Evolutionary conservation across 2,329 filamentous ascomycete genomes (phyloP).

Genomic region (Penicillium occitanis): DNA sequence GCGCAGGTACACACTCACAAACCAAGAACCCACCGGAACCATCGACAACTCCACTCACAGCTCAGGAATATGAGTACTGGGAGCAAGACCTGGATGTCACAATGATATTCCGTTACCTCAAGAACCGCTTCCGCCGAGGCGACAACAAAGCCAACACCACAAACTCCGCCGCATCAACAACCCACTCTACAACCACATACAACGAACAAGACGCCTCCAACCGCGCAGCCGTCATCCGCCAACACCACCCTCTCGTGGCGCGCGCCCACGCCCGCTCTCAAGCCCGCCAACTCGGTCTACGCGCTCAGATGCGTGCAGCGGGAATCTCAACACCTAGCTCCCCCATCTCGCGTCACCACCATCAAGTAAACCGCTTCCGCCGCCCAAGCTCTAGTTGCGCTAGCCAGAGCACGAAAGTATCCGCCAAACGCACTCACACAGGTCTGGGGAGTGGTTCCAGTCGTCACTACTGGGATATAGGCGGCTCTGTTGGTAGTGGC

Average conservation of each 20-base stretch:
- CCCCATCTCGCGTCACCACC: conserved; percentile 36
- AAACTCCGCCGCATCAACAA: conserved; percentile 30
- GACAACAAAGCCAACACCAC: conserved; percentile 47
- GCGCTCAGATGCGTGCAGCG: conserved; percentile 22
- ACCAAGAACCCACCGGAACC: conserved; percentile 36
- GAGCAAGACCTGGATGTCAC: conserved; percentile 87
- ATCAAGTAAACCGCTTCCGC: conserved; percentile 41
- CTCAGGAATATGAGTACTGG: conserved; percentile 74
- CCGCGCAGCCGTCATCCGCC: conserved; percentile 78
- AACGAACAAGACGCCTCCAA: conserved; percentile 64
- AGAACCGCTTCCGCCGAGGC: conserved; percentile 67
- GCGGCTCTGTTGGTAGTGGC: conserved; percentile 74
- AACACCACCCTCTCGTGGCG: conserved; percentile 83
- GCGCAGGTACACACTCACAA: conserved; percentile 51
- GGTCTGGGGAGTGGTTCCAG: conserved; percentile 65
- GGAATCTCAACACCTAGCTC: conserved; percentile 28
- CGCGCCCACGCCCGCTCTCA: conserved; percentile 47
- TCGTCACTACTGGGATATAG: conserved; percentile 90
- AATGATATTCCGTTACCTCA: conserved; percentile 85
- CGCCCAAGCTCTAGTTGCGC: conserved; percentile 69
- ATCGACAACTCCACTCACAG: conserved; percentile 38
- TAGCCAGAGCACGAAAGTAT: conserved; percentile 80
- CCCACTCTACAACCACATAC: conserved; percentile 28
- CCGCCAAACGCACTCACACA: conserved; percentile 56
- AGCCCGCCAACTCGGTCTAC: conserved; percentile 48